phyloP scores from a whole-genome alignment of 2,329 filamentous ascomycete genomes.

The Pseudogymnoascus sp. region DNA sequence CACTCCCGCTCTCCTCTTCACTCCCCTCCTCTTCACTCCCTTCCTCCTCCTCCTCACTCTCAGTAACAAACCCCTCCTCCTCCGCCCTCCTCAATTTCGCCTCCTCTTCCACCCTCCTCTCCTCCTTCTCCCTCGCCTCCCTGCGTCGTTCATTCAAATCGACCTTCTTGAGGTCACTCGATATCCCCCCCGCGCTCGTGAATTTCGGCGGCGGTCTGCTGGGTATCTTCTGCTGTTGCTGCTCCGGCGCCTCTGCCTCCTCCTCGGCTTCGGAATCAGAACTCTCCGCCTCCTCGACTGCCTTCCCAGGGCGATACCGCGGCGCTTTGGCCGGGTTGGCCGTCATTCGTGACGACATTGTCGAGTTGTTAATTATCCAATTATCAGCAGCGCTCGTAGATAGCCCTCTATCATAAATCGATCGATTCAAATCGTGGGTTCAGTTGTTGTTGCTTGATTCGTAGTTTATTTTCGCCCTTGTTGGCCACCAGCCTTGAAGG shows the following conservation, averaged over 20 bases:
- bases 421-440: not conserved
- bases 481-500: not conserved
- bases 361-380: conserved; percentile 12
- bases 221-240: conserved; percentile 21
- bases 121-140: conserved; percentile 40
- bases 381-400: not conserved
- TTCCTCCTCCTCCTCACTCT: conserved; percentile 32
- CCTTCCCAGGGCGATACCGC: conserved; percentile 81
- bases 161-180: conserved; percentile 45
- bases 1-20: conserved; percentile 21
- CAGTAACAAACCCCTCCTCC: conserved; percentile 58
- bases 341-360: conserved; percentile 76
- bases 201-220: conserved; percentile 48
- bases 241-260: conserved; percentile 23
- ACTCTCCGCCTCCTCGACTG: conserved; percentile 40
- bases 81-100: conserved; percentile 29
- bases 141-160: conserved; percentile 42
- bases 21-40: conserved; percentile 28
- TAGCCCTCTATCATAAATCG: no score
- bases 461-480: not conserved
- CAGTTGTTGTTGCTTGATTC: not conserved
- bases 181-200: conserved; percentile 48
- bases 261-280: conserved; percentile 39
- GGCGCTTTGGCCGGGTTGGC: conserved; percentile 76
- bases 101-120: conserved; percentile 39